Evolutionary conservation across 305 asterid genomes (phyloP).

Genomic region (Fraxinus sp.): DNA sequence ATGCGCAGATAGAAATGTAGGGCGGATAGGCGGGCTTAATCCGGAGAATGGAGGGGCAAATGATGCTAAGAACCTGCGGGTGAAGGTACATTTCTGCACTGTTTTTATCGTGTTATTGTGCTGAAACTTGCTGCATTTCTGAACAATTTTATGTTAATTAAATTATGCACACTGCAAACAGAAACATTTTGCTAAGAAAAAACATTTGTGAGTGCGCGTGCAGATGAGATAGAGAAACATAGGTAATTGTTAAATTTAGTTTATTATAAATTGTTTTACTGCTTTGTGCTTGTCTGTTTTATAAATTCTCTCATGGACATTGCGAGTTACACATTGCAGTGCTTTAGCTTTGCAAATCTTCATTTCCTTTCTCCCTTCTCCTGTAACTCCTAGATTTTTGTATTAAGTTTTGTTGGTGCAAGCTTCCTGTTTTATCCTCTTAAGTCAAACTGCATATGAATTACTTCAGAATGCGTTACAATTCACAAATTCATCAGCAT

Average conservation of each 20-base stretch:
- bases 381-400: neutral
- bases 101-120: neutral
- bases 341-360: neutral
- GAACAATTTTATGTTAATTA: neutral
- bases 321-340: neutral
- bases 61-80: conserved; percentile 72
- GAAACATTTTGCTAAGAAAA: neutral
- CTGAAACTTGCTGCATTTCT: conserved; percentile 1
- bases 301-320: neutral
- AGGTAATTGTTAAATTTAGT: neutral
- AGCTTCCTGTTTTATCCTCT: neutral
- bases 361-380: neutral
- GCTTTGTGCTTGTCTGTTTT: neutral
- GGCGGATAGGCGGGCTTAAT: conserved; percentile 52
- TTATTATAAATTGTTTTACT: neutral
- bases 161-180: neutral
- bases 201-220: neutral
- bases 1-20: conserved; percentile 55
- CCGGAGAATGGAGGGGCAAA: conserved; percentile 52
- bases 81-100: conserved; percentile 49
- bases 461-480: neutral
- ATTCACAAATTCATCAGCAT: neutral
- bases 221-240: neutral
- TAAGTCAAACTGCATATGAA: neutral
- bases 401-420: neutral